Evolutionary conservation across 2,329 filamentous ascomycete genomes (phyloP).

Genomic region (Xylariaceae sp.): DNA sequence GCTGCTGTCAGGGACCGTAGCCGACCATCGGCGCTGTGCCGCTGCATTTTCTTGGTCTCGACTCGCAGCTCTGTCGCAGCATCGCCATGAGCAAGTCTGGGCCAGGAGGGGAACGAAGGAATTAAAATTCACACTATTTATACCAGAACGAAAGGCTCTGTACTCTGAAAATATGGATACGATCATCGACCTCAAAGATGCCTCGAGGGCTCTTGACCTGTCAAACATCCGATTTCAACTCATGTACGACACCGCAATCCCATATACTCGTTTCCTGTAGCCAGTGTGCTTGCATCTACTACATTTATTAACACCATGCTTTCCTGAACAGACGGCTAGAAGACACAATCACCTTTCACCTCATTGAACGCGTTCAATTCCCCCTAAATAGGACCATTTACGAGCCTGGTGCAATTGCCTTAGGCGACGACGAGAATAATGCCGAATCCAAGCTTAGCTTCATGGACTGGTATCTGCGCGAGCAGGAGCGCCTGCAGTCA

Average conservation of each 20-base stretch:
- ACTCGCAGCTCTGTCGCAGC: too few species aligned
- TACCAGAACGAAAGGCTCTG: background rate
- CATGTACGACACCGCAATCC: constrained; percentile 56
- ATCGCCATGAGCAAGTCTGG: too few species aligned
- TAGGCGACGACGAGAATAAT: constrained; percentile 44
- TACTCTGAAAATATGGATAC: constrained; percentile 65
- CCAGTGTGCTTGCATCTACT: too few species aligned
- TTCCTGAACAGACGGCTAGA: constrained; percentile 71
- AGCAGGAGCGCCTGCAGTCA: constrained; percentile 89
- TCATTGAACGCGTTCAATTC: constrained; percentile 98
- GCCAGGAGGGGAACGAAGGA: too few species aligned
- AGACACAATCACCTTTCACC: constrained; percentile 94
- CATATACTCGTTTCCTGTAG: too few species aligned
- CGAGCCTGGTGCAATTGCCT: constrained; percentile 68
- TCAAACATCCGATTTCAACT: constrained; percentile 89
- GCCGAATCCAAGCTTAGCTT: constrained; percentile 57
- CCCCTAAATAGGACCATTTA: constrained; percentile 89
- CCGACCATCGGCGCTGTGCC: constrained; percentile 3
- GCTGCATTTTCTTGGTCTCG: background rate
- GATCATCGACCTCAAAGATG: constrained; percentile 82
- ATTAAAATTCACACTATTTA: too few species aligned
- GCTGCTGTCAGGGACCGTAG: background rate
- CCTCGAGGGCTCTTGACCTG: constrained; percentile 80
- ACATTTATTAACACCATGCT: background rate
- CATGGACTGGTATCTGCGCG: constrained; percentile 87